Base-by-base conservation (phyloP, 2,329 filamentous ascomycete species). In the Amesomyces nigricolor region DNA sequence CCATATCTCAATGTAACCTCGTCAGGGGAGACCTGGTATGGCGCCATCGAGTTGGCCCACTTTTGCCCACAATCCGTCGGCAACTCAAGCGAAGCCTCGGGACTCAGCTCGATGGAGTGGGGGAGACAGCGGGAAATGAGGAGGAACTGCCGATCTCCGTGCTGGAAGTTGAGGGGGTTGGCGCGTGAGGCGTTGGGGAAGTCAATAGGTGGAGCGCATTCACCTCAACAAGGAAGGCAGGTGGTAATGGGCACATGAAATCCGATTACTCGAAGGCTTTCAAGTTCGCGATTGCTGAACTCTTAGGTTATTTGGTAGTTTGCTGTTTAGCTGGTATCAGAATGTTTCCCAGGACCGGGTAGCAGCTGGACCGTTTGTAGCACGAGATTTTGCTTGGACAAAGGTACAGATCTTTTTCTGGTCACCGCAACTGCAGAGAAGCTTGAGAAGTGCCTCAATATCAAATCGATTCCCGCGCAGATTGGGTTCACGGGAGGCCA, bases 1-100 rank as follows among this genome's bases (percentile, higher is more conserved):
- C 40, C 50, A 57, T 60, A 55, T 56, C 57, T 53, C 32, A 22
- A 54, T 58, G 59, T 19, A 53, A 61, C 59, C 22, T 47, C 53
- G 45, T 16, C 51, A 56, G 48, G 57, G 42, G 30, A 19, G 9
- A 42, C 19, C 42, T 32, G 17, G 40, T 13, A 61, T 62, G 55
- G 61, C 59, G 54, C 59, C 53, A 62, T 62, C 39, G 46, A 53
- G 46, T 54, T 51, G 46, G 32, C 32, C 32, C 32, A 35, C 32
- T 35, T 35, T 35, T 3, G 54, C 26, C 54, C 51, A 43, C 54
- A 44, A 30, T 22, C 22, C 45, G 26, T 39, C 54, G 54, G 57
- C 52, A 56, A 35, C 32, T 3, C 35, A 43, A 39, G 42, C 37
- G 47, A 26, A 19, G 51, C 56, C 53, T 57, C 56, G 50, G 58